Conservation (phyloP, 345 rosid genomes). For the Eucalyptus cloeziana region DNA sequence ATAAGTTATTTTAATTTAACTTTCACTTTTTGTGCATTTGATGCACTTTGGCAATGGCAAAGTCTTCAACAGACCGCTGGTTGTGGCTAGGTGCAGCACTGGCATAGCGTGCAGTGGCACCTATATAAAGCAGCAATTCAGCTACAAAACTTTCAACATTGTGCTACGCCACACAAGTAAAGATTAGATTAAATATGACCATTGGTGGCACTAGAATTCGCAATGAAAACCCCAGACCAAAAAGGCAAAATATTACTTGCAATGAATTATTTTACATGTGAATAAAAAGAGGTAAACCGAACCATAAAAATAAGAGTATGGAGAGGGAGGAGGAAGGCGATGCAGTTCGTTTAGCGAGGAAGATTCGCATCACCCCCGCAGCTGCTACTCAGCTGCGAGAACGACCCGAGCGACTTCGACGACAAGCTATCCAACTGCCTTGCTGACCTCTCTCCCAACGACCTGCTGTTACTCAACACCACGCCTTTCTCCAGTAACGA, state of each 20-base stretch:
- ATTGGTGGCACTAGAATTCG: neutral
- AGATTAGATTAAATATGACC: neutral
- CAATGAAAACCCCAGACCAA: neutral
- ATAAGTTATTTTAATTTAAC: neutral
- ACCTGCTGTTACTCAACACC: neutral
- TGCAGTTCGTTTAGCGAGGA: neutral
- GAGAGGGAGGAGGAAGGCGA: neutral
- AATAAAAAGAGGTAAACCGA: neutral
- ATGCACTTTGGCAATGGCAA: neutral
- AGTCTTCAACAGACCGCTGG: neutral
- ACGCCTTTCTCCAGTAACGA: neutral
- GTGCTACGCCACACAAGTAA: neutral
- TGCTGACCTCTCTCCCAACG: neutral
- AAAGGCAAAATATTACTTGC: neutral
- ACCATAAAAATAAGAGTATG: neutral
- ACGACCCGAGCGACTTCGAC: constrained; percentile 15
- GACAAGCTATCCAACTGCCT: constrained; percentile 18
- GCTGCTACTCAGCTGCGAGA: constrained; percentile 6
- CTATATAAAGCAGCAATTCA: neutral
- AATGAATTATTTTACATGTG: neutral
- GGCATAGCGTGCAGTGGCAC: too few species aligned
- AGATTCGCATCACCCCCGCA: neutral
- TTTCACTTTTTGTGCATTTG: neutral
- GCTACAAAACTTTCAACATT: neutral
- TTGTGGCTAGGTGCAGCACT: too few species aligned